Base-by-base conservation (phyloP, 164 flowering plant species). In the Brasenia schreberi region DNA sequence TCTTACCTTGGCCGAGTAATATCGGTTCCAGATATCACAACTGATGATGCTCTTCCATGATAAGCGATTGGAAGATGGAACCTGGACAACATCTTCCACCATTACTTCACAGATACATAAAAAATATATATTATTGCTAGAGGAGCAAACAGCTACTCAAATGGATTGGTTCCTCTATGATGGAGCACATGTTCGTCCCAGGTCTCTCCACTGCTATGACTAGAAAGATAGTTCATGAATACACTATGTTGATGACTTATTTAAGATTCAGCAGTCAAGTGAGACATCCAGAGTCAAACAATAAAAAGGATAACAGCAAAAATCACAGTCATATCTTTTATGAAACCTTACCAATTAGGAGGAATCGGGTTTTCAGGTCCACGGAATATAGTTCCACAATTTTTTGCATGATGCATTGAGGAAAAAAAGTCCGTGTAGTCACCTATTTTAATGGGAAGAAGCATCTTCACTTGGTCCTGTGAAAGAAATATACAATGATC, bases 11-110 rank as follows among this genome's bases (percentile, higher is more conserved):
- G 99, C 65, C 97, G 78, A 69, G 76, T 72, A 56, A 94, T 85
- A 61, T 89, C 87, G 43, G 97, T 89, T 69, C 97, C 99, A 70
- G 97, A 95, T 63, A 89, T 77, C 63, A 95, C 90, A 70, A 95
- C 71, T 39, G 99, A 95, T 61, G 99, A 95, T 62, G 99, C 92
- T 61, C 97, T 84, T 71, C 99, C 99, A 81, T 95, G 97, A 75
- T 95, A 95, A 42, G 97, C 99, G 69, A 95, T 89, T 62, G 99
- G 97, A 71, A 95, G 85, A 71, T 84, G 86, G 74, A 82, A 95
- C 97, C 99, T 94, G 83, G 52, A 80, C 73, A 68, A 39, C 44
- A 6, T 18, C 10, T 44, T 16, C 59, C n/a, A 60, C 53, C 53
- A 45, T 45, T 45, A 45, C 11, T 2, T 2, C 5, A 45, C 0